phyloP scores from a whole-genome alignment of 345 rosid genomes.

The Litchi chinensis region DNA sequence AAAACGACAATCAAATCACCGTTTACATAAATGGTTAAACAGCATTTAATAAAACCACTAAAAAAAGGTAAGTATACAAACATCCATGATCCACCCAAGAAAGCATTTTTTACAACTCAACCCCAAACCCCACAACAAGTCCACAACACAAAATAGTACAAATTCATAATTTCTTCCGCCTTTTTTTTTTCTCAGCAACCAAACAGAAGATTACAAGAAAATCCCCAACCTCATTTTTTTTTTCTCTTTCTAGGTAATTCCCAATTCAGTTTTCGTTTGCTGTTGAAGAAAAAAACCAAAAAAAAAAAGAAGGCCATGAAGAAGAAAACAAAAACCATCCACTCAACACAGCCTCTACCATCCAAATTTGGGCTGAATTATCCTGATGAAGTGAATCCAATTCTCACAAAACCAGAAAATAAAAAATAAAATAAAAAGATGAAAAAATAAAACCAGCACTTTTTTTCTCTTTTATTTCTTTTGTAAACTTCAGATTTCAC shows the following conservation, averaged over 20 bases:
- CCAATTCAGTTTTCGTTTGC: neutral
- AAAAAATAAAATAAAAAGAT: neutral
- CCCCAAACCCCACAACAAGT: neutral
- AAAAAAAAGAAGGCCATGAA: neutral
- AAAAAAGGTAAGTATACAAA: neutral
- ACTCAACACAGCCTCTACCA: neutral
- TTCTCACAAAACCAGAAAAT: neutral
- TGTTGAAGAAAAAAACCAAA: neutral
- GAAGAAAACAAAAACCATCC: slow-evolving; percentile 5
- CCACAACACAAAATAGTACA: neutral
- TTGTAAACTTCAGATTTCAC: neutral
- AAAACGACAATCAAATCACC: neutral
- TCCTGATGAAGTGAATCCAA: neutral
- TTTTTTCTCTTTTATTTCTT: neutral
- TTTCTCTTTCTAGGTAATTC: neutral
- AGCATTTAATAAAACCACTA: neutral
- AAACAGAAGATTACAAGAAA: slow-evolving; percentile 23
- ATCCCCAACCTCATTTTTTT: neutral
- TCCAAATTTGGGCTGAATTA: neutral
- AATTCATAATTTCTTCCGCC: neutral
- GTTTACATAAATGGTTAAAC: neutral
- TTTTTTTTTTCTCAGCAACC: slow-evolving; percentile 30
- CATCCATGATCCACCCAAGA: neutral
- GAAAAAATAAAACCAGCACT: too few species aligned
- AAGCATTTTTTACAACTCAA: slow-evolving; percentile 2